Evolutionary conservation across 1,284 basidiomycete genomes (phyloP).

Genomic region (Tylopilus sp.): DNA sequence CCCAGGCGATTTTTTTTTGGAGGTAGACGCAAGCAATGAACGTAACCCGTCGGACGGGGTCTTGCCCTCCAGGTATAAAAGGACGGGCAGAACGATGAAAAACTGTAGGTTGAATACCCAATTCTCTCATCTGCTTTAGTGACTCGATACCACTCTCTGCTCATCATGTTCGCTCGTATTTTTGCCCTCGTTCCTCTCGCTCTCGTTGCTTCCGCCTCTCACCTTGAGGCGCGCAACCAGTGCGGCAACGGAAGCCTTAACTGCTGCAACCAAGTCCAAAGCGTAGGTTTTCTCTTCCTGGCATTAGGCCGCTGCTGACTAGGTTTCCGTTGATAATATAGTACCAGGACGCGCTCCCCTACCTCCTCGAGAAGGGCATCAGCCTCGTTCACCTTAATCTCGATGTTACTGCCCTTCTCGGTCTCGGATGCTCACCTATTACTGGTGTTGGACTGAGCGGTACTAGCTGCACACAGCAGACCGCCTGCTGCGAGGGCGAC

Average conservation of each 20-base stretch:
- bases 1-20: neutral
- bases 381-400: neutral
- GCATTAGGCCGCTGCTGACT: fast-evolving
- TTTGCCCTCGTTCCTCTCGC: constrained; percentile 22
- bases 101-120: neutral
- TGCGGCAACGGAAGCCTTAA: constrained; percentile 2
- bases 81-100: neutral
- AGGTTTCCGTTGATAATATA: neutral
- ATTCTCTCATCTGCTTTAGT: neutral
- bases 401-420: too few species aligned
- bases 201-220: constrained; percentile 9
- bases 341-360: neutral
- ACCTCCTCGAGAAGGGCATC: neutral
- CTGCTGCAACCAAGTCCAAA: constrained; percentile 12
- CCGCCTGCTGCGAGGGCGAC: constrained; percentile 14
- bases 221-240: constrained; percentile 6
- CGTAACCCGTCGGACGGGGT: constrained; percentile 6
- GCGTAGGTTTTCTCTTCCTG: neutral
- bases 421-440: neutral
- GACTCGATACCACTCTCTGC: neutral
- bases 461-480: constrained; percentile 3
- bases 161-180: constrained; percentile 20
- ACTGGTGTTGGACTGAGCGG: neutral
- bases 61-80: constrained; percentile 18
- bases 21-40: neutral